These are phyloP conservation scores for Carex sylvatica DNA, from an alignment of 202 grass and related monocot genomes.

Conservation along the genomic window DNA sequence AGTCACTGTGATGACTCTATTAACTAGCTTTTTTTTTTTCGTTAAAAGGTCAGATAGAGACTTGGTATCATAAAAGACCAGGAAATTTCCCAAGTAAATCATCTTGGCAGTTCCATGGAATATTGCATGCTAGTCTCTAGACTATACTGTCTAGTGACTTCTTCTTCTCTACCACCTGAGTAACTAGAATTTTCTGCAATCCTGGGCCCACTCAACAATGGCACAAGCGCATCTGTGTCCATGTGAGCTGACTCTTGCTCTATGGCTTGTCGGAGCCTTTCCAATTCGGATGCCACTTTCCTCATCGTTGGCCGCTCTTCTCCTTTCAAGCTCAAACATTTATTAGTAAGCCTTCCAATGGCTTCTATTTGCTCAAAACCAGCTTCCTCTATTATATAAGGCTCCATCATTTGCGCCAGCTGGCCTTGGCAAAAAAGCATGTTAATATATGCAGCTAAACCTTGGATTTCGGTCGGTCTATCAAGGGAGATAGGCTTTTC, in stretches of 20 bases:
- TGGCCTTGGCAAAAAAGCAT: slow-evolving; percentile 31
- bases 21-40: background rate
- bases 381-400: slow-evolving; percentile 45
- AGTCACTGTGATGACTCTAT: too few species aligned
- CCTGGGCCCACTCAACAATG: background rate
- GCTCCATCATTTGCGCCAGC: slow-evolving; percentile 32
- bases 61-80: background rate
- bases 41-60: background rate
- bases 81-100: background rate
- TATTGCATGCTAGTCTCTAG: slow-evolving; percentile 30
- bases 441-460: slow-evolving; percentile 46
- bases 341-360: slow-evolving; percentile 36
- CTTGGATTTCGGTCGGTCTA: slow-evolving; percentile 40
- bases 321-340: slow-evolving; percentile 48
- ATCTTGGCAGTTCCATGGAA: slow-evolving; percentile 28
- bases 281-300: slow-evolving; percentile 39
- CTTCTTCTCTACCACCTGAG: background rate
- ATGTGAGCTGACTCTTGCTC: background rate
- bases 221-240: background rate
- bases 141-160: slow-evolving; percentile 32
- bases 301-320: slow-evolving; percentile 43
- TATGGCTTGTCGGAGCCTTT: slow-evolving; percentile 30
- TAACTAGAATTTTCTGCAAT: background rate
- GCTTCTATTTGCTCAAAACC: slow-evolving; percentile 40
- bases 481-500: slow-evolving; percentile 40